Conservation (phyloP, 495 filamentous ascomycete genomes). For the Pyrenula massariospora region DNA sequence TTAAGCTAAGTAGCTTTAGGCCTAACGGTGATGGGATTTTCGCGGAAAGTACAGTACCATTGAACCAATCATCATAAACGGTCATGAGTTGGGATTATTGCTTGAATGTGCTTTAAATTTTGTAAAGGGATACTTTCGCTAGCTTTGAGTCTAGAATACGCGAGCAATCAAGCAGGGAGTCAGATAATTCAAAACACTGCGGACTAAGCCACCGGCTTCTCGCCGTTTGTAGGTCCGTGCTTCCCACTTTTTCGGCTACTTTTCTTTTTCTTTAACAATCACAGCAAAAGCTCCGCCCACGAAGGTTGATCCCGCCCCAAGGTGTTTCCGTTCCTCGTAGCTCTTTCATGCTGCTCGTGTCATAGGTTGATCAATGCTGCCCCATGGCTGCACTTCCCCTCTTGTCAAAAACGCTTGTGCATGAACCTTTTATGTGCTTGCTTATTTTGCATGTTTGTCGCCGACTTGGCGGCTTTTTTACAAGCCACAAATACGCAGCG, state of each 20-base stretch:
- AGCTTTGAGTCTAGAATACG: not conserved
- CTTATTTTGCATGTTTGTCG: not conserved
- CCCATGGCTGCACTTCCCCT: no score
- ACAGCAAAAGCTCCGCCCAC: not conserved
- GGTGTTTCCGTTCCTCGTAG: not conserved
- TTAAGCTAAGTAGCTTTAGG: not conserved
- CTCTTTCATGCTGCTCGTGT: not conserved
- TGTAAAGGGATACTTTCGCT: not conserved
- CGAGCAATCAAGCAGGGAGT: not conserved
- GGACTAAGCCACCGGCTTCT: not conserved
- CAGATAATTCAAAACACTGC: not conserved
- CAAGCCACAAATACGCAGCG: not conserved
- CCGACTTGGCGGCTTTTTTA: not conserved
- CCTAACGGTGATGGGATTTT: not conserved
- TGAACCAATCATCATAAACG: not conserved
- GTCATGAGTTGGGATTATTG: not conserved
- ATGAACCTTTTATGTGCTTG: not conserved
- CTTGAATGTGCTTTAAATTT: not conserved
- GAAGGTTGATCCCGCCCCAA: not conserved
- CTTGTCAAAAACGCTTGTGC: not conserved
- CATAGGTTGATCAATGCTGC: not conserved
- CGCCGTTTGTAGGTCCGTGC: not conserved
- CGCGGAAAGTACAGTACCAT: not conserved
- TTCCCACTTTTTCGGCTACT: not conserved
- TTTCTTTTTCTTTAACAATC: not conserved